Evolutionary conservation across 73 alveolate genomes (phyloP), one percentile per base, ranked within the genome.

Genomic region (Breviolum minutum): DNA sequence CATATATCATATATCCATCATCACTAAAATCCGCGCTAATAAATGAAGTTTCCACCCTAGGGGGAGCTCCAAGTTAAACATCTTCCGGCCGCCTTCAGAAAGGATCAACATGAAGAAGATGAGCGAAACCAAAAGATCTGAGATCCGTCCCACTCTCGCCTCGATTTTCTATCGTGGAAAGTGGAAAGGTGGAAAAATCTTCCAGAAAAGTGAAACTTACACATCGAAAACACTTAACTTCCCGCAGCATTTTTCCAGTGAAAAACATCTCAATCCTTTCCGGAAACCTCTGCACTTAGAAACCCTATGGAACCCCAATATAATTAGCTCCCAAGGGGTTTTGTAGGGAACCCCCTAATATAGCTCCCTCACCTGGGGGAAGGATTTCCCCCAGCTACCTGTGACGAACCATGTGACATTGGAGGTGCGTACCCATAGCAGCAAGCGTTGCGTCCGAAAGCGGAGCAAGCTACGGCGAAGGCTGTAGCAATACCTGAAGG

Each of bases 51-150:
- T 8, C 40, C 29, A 71, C 26, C 81, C 4, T 16, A 26, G 6
- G 81, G 40, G 13, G 30, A n/a, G 12, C 81, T 71, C n/a, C n/a
- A n/a, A 30, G 40, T 24, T 13, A 79, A 79, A 8, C 64, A 13
- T 77, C 87, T 22, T 6, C 63, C 62, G 16, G 13, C 16, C 27
- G 60, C 92, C 92, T 61, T 83, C 92, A 62, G 62, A 83, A 62
- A 83, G 76, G 73, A 83, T 63, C 94, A 63, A 63, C 94, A 63
- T 22, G 64, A 86, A 86, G 64, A 86, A 63, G 22, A 86, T n/a
- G 80, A 86, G 79, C 63, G 94, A 86, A 13, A 86, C 63, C 81
- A 86, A 14, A 9, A 86, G 94, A 63, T 63, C 63, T n/a, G 94
- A 86, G 30, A 62, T 63, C 19, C 94, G 54, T 40, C 3, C 94